Base-by-base conservation (phyloP, 139 green algal genomes). In the Tetraselmis chui region DNA sequence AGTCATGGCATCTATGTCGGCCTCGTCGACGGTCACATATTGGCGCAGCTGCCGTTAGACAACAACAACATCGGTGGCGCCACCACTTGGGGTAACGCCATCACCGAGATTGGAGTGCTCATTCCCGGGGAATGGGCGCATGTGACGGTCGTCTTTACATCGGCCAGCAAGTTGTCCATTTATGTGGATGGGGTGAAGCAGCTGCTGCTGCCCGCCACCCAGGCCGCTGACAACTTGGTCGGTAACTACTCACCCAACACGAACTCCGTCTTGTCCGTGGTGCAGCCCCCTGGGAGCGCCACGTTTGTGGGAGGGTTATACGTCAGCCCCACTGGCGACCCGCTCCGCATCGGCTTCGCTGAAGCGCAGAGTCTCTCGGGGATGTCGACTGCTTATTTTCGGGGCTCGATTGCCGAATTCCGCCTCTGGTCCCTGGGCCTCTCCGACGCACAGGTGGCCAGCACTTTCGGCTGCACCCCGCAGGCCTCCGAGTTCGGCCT, bases 371-470 rank as follows among this genome's bases (percentile, higher is more conserved):
- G n/a, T n/a, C n/a, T n/a, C n/a, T n/a, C n/a, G n/a, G n/a, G n/a
- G n/a, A n/a, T n/a, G n/a, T n/a, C 77, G 58, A 29, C 77, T 32
- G 29, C 29, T 23, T 27, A 27, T 25, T 29, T 83, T 25, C 23
- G 27, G 24, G 80, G 80, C 59, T 27, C 59, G 74, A 2, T 84
- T 1, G 81, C 74, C 18, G 81, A 84, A 27, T 75, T 84, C 2
- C 76, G 81, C 28, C 27, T 84, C 28, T 84, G 81, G 81, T 58
- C 2, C 27, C 23, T 28, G 11, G 81, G n/a, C 29, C 75, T 84
- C 26, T 29, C 74, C 2, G 45, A 58, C 0, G 30, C 75, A 2
- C 25, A 84, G 76, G 28, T 84, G 23, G 2, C 29, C 24, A 45
- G 75, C 1, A 31, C 23, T 2, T 59, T 27, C n/a, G 23, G 30